Conservation (phyloP, 768 basidiomycete genomes). For the Leccinum boreale region DNA sequence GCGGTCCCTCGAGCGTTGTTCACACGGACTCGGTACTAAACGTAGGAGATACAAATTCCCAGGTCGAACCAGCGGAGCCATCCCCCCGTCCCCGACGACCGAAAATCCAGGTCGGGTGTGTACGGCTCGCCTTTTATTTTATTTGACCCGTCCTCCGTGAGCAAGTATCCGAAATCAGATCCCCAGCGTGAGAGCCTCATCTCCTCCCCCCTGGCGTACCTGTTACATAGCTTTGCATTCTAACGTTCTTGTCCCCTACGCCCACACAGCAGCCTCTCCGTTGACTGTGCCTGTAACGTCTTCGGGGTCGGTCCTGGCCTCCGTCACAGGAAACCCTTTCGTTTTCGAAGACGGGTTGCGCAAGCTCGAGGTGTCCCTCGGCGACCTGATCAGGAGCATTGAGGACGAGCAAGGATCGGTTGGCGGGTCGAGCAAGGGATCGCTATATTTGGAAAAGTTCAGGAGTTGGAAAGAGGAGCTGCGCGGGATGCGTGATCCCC, state of each 20-base stretch:
- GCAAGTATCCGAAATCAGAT: slow-evolving; percentile 47
- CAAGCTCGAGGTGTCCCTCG: slow-evolving; percentile 42
- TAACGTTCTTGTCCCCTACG: neutral
- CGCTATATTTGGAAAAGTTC: slow-evolving; percentile 38
- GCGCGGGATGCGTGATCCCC: slow-evolving; percentile 20
- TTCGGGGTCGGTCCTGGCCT: slow-evolving; percentile 13
- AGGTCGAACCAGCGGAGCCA: slow-evolving; percentile 25
- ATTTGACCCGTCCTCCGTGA: neutral
- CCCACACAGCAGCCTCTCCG: slow-evolving; percentile 19
- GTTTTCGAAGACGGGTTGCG: slow-evolving; percentile 41
- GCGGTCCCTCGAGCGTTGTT: neutral
- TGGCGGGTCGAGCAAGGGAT: slow-evolving; percentile 33
- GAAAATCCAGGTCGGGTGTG: slow-evolving; percentile 46
- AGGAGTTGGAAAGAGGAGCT: slow-evolving; percentile 42
- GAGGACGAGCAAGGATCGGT: slow-evolving; percentile 40
- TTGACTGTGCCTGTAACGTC: slow-evolving; percentile 23
- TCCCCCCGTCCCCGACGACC: slow-evolving; percentile 21
- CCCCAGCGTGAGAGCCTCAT: slow-evolving; percentile 32
- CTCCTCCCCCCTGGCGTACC: neutral
- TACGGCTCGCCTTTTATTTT: neutral
- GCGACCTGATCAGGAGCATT: slow-evolving; percentile 42
- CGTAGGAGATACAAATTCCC: slow-evolving; percentile 19
- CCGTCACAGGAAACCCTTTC: slow-evolving; percentile 45
- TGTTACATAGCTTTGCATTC: neutral
- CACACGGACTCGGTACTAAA: neutral